These are phyloP conservation scores for Phytophthora syringae DNA, from an alignment of 352 stramenopile genomes.

Conservation along the genomic window DNA sequence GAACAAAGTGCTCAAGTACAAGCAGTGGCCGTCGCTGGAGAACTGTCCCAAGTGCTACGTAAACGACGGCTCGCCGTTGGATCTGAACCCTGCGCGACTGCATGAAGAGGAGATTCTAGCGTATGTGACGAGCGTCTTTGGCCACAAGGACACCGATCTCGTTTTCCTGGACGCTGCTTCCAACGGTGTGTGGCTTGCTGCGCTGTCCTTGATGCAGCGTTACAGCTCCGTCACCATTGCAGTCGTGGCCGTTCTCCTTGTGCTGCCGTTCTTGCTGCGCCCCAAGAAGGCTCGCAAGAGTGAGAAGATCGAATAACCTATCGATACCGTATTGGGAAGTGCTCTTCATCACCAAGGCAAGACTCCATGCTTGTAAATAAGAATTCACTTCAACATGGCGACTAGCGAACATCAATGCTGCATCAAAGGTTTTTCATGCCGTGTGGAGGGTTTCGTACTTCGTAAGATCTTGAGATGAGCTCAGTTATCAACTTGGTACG, in stretches of 20 bases:
- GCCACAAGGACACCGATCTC: constrained; percentile 51
- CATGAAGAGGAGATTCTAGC: constrained; percentile 53
- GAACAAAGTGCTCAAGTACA: constrained; percentile 80
- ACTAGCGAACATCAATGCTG: not conserved
- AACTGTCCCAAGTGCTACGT: constrained; percentile 63
- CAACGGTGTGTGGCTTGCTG: constrained; percentile 43
- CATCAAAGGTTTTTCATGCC: not conserved
- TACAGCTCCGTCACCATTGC: constrained; percentile 44
- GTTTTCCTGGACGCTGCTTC: constrained; percentile 54
- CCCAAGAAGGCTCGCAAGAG: constrained; percentile 34
- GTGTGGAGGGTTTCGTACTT: not conserved
- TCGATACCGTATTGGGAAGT: not conserved
- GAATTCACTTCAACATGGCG: constrained; percentile 9
- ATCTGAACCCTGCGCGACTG: constrained; percentile 54
- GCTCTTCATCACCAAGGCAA: no score
- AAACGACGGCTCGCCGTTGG: constrained; percentile 47
- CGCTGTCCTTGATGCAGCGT: constrained; percentile 44
- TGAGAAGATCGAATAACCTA: constrained; percentile 32
- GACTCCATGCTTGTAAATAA: constrained; percentile 4
- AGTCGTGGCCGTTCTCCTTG: constrained; percentile 26
- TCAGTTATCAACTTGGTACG: no score
- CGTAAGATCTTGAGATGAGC: no score
- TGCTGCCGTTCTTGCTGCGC: constrained; percentile 32
- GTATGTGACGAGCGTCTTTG: constrained; percentile 61
- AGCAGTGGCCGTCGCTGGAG: constrained; percentile 57